Evolutionary conservation across 805 yeast genomes (phyloP).

Genomic region (Hanseniaspora lachancei): DNA sequence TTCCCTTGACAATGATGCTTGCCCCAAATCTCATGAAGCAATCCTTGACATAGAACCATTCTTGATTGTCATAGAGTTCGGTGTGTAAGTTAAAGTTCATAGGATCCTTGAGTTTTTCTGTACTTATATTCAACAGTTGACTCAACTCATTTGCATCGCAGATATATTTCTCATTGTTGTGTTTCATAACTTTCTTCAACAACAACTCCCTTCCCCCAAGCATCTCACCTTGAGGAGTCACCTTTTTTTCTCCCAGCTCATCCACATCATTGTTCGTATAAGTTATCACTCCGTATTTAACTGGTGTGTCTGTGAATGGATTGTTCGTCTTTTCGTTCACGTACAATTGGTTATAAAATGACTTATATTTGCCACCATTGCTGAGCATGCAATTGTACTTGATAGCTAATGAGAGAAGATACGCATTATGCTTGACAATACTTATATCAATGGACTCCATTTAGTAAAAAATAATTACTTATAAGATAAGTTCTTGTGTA

Average conservation of each 20-base stretch:
- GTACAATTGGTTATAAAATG: not conserved
- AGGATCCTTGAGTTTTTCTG: not conserved
- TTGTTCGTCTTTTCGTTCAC: not conserved
- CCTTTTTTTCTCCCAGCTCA: constrained; percentile 4
- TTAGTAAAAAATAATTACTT: not conserved
- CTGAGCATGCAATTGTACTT: not conserved
- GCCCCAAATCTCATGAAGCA: constrained; percentile 42
- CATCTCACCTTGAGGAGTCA: not conserved
- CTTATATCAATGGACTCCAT: not conserved
- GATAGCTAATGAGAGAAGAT: not conserved
- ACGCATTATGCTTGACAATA: not conserved
- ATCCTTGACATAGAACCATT: constrained; percentile 31
- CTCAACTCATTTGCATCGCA: constrained; percentile 4
- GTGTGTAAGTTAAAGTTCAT: not conserved
- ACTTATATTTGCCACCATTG: not conserved
- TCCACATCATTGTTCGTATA: not conserved
- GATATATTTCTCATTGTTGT: not conserved
- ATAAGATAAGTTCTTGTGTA: no score
- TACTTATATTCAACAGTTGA: not conserved
- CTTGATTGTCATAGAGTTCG: constrained; percentile 5
- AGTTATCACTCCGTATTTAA: not conserved
- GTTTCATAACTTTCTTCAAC: not conserved
- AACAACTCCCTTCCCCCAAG: not conserved
- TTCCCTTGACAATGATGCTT: constrained; percentile 34
- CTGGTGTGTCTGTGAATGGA: constrained; percentile 6